Base-by-base conservation (phyloP, 2,329 filamentous ascomycete genomes). In the Tolypocladium paradoxum region DNA sequence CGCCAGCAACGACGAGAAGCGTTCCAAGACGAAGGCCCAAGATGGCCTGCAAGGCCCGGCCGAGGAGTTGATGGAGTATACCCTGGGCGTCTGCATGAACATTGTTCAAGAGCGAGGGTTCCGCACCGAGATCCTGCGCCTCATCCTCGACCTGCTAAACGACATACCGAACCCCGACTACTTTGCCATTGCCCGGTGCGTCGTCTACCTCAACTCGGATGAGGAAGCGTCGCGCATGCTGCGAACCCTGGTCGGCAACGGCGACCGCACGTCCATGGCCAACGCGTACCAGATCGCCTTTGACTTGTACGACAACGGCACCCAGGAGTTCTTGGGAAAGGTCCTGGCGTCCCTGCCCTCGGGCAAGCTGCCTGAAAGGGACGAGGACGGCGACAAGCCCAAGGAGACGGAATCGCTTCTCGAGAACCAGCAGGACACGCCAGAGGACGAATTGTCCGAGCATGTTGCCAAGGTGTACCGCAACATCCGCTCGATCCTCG, bases 261-360 rank as follows among this genome's bases (percentile, higher is more conserved):
- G 84, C 6, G 88, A 95, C 60, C 78, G 83, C 50, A 83, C 83
- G 55, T 90, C 90, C 0, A 81, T 89, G 18, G 88, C 91, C 22
- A 86, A 89, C 49, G 93, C 93, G 20, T 99, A 97, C 69, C 93
- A 99, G 68, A 95, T 99, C 54, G 93, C 92, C 1, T 99, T 99
- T 64, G 93, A 99, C 64, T 78, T 99, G 6, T 97, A 96, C 70
- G 93, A 99, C 72, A 99, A 99, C 65, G 93, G 93, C 60, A 97
- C 93, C 0, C 93, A 99, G 64, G 93, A 97, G 67, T 99, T 99
- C 63, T 72, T 99, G 27, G 84, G 85, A 60, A 96, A 93, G 71
- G 88, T 99, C 46, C 85, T 92, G 64, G 83, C 88, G 54, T 84
- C 88, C 47, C 75, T 97, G 34, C 88, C 90, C 0, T 76, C 79